These are phyloP conservation scores for Fraxinus velutina DNA, from an alignment of 305 asterid species.

Conservation along the genomic window DNA sequence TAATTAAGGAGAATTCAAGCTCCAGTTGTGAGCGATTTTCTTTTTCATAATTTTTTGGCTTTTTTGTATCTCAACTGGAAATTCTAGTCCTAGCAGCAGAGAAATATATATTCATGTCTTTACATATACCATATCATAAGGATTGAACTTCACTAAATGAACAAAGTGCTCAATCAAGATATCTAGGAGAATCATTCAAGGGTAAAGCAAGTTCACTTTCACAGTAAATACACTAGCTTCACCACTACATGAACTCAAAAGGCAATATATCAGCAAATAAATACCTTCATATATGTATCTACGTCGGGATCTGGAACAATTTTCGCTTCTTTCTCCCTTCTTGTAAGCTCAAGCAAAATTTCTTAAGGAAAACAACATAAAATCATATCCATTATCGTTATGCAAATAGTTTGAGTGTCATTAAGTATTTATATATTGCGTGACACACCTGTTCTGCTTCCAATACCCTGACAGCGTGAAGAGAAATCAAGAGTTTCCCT, in stretches of 20 bases:
- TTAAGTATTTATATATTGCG: background rate
- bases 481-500: constrained; percentile 45
- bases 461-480: constrained; percentile 49
- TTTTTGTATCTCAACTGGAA: background rate
- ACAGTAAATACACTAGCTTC: background rate
- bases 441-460: constrained; percentile 55
- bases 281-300: constrained; percentile 72
- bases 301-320: constrained; percentile 51
- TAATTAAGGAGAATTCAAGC: background rate
- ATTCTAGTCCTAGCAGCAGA: background rate
- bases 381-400: background rate
- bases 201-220: background rate
- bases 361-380: constrained; percentile 27
- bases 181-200: background rate
- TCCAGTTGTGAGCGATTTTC: background rate
- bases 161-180: background rate
- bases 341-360: constrained; percentile 45
- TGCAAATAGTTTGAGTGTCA: background rate
- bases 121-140: background rate
- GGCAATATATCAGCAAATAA: background rate
- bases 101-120: background rate
- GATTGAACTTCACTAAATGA: background rate
- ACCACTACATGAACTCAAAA: background rate
- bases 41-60: background rate
- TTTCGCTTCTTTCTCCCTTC: constrained; percentile 50